Evolutionary conservation across 1,284 basidiomycete genomes (phyloP).

Genomic region (Hypsizygus ulmarius): DNA sequence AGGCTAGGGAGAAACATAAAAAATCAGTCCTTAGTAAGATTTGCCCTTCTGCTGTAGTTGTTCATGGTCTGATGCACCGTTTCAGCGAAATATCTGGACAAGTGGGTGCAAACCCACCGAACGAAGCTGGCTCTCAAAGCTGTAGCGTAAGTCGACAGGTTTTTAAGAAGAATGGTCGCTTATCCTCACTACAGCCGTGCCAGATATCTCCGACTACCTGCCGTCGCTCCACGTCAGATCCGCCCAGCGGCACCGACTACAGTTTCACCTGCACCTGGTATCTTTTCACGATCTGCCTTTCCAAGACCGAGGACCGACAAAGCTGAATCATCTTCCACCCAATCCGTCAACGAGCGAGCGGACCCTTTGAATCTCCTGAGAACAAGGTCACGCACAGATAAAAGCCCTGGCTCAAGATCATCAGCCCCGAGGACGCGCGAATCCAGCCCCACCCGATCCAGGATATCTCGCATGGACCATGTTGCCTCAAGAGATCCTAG

Average conservation of each 20-base stretch:
- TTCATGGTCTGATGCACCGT: slow-evolving; percentile 14
- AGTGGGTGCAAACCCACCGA: slow-evolving; percentile 64
- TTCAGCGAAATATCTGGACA: slow-evolving; percentile 56
- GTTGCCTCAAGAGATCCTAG: slow-evolving; percentile 24
- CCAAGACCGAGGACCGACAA: slow-evolving; percentile 9
- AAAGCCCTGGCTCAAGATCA: slow-evolving; percentile 27
- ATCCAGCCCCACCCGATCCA: slow-evolving; percentile 34
- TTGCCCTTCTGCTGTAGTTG: slow-evolving; percentile 3
- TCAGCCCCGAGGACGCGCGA: slow-evolving; percentile 33
- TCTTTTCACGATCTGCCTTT: slow-evolving; percentile 4
- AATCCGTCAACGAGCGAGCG: slow-evolving; percentile 2
- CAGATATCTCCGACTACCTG: slow-evolving; percentile 68
- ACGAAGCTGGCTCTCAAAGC: slow-evolving; percentile 74
- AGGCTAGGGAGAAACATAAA: slow-evolving; percentile 61
- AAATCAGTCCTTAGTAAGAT: slow-evolving; percentile 57
- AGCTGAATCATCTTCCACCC: slow-evolving; percentile 2
- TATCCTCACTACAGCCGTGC: slow-evolving; percentile 33
- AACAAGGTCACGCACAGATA: slow-evolving; percentile 17
- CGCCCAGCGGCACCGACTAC: slow-evolving; percentile 12
- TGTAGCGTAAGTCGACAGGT: slow-evolving; percentile 60
- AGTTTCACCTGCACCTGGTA: slow-evolving; percentile 1
- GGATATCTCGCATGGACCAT: slow-evolving; percentile 5
- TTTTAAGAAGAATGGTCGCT: background rate
- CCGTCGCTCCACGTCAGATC: slow-evolving; percentile 34
- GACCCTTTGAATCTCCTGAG: slow-evolving; percentile 8